Evolutionary conservation across 2,329 filamentous ascomycete genomes (phyloP).

Genomic region (Pseudogymnoascus sp.): DNA sequence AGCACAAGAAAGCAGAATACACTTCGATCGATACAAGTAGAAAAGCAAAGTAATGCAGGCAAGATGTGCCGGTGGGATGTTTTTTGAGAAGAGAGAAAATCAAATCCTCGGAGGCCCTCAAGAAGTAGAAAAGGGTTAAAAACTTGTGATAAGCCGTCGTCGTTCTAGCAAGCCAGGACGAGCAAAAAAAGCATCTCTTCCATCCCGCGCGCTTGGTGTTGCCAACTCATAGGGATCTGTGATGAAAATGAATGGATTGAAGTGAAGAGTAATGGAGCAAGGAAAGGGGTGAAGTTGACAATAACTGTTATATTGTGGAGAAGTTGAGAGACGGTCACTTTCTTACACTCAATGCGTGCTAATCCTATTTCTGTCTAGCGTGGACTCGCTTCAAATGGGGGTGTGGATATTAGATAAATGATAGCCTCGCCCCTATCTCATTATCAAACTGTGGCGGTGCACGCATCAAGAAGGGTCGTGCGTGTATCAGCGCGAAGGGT

Average conservation of each 20-base stretch:
- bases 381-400: background rate
- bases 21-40: background rate
- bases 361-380: background rate
- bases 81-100: slow-evolving; percentile 1
- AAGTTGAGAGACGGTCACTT: background rate
- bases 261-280: slow-evolving; percentile 4
- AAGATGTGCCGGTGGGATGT: background rate
- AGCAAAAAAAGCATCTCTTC: slow-evolving; percentile 2
- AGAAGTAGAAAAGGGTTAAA: slow-evolving; percentile 5
- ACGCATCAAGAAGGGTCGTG: background rate
- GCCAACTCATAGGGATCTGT: background rate
- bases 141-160: background rate
- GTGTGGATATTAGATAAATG: background rate
- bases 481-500: background rate
- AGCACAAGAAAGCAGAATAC: background rate
- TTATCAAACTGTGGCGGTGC: slow-evolving; percentile 4
- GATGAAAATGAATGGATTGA: slow-evolving; percentile 4
- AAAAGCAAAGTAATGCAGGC: background rate
- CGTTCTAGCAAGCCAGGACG: slow-evolving; percentile 6
- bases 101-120: background rate
- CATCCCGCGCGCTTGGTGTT: background rate
- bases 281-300: slow-evolving; percentile 3
- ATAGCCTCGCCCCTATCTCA: background rate
- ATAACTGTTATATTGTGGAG: background rate
- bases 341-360: background rate